Percentiles rank a stretch among this genome's conserved stretches.
Evolutionary conservation across 2,329 filamentous ascomycete species (phyloP).

Genomic region (Nakataea oryzae): DNA sequence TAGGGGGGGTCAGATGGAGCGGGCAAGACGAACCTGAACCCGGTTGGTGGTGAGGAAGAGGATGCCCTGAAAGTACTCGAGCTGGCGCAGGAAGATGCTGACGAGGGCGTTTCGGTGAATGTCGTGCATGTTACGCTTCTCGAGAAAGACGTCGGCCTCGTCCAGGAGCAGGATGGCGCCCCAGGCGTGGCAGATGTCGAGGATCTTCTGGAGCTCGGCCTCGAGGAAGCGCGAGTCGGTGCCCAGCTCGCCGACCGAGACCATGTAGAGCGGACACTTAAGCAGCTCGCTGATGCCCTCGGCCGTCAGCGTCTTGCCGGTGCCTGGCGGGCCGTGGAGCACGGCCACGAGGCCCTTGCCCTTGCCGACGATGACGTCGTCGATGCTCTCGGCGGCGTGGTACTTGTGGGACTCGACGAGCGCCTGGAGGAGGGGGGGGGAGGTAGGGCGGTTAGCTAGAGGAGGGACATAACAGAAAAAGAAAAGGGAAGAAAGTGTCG

Average conservation of each 20-base stretch:
- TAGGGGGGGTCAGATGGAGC: background rate
- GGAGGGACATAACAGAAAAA: background rate
- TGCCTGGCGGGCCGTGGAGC: conserved; percentile 76
- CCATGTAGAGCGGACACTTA: conserved; percentile 73
- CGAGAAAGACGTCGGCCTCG: conserved; percentile 76
- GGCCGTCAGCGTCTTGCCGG: conserved; percentile 80
- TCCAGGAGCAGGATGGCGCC: conserved; percentile 77
- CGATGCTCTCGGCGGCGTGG: conserved; percentile 69
- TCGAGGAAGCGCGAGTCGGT: conserved; percentile 68
- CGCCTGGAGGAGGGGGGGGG: conserved; percentile 29
- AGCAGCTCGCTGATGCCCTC: conserved; percentile 79
- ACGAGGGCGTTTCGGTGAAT: conserved; percentile 79
- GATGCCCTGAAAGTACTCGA: conserved; percentile 91
- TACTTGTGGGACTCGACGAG: conserved; percentile 79
- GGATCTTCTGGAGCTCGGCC: conserved; percentile 67
- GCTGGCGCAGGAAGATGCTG: conserved; percentile 72
- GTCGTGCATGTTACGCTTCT: conserved; percentile 73
- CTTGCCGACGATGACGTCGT: conserved; percentile 75
- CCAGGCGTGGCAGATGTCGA: conserved; percentile 81
- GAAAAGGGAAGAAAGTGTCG: conserved; percentile 5
- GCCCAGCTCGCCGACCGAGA: conserved; percentile 71
- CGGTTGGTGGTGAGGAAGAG: conserved; percentile 84
- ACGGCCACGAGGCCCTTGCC: conserved; percentile 70
- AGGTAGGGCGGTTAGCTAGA: background rate
- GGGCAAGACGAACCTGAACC: conserved; percentile 42